phyloP scores from a whole-genome alignment of 2,329 filamentous ascomycete species.

The Onygena corvina region DNA sequence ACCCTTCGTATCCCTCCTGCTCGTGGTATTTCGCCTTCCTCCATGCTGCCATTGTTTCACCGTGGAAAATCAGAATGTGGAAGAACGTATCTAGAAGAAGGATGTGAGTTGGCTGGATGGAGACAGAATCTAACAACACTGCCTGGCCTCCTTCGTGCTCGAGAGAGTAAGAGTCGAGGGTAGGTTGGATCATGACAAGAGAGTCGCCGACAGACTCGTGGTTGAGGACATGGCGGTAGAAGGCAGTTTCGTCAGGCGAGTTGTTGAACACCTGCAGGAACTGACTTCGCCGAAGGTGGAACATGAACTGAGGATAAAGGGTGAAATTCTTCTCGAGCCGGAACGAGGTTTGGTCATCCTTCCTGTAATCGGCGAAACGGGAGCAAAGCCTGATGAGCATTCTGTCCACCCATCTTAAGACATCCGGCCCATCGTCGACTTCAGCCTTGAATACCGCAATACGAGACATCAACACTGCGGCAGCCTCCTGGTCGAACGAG shows the following conservation, averaged over 20 bases:
- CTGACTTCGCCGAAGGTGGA: slow-evolving; percentile 90
- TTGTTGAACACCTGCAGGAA: slow-evolving; percentile 99
- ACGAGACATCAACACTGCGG: slow-evolving; percentile 94
- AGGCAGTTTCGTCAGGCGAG: slow-evolving; percentile 97
- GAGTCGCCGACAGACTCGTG: slow-evolving; percentile 96
- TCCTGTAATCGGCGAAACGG: slow-evolving; percentile 92
- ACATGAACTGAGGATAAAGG: slow-evolving; percentile 98
- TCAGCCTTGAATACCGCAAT: slow-evolving; percentile 99
- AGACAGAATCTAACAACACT: slow-evolving; percentile 90
- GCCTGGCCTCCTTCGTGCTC: slow-evolving; percentile 87
- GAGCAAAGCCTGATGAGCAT: slow-evolving; percentile 97
- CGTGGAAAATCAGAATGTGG: slow-evolving; percentile 98
- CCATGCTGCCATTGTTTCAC: slow-evolving; percentile 96
- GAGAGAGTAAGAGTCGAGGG: slow-evolving; percentile 91
- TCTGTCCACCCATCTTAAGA: slow-evolving; percentile 92
- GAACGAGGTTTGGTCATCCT: slow-evolving; percentile 96
- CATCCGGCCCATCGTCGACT: slow-evolving; percentile 95
- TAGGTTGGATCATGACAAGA: slow-evolving; percentile 97
- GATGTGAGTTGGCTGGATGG: slow-evolving; percentile 87
- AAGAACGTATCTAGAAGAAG: slow-evolving; percentile 96
- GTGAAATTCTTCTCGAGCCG: slow-evolving; percentile 97
- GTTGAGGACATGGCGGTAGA: slow-evolving; percentile 92
- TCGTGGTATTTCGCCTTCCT: slow-evolving; percentile 96
- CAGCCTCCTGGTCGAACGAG: slow-evolving; percentile 96
- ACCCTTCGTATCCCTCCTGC: slow-evolving; percentile 96